A percentile compares a stretch with the other conserved stretches of the same genome.
phyloP scores from a whole-genome alignment of 495 filamentous ascomycete genomes.

The Lepidopterella palustris region DNA sequence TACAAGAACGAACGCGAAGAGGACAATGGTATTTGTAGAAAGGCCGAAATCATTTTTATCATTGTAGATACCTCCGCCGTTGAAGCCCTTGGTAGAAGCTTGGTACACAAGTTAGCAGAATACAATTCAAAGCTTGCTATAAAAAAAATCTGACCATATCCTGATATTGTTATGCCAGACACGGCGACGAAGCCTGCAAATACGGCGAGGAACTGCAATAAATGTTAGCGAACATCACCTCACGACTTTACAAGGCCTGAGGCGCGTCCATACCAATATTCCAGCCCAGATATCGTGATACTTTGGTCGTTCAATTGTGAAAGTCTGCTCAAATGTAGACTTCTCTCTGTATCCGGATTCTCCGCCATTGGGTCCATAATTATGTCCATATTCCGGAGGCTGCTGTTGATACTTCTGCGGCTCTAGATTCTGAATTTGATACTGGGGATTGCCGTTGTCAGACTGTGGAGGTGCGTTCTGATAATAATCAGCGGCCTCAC shows the following conservation, averaged over 20 bases:
- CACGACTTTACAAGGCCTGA: not conserved
- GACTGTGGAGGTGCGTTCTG: slow-evolving; percentile 8
- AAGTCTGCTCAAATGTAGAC: slow-evolving; percentile 67
- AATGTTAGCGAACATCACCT: slow-evolving; percentile 2
- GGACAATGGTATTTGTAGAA: slow-evolving; percentile 75
- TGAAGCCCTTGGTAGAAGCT: slow-evolving; percentile 48
- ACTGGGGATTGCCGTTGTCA: not conserved
- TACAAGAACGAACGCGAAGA: slow-evolving; percentile 70
- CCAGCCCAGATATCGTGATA: slow-evolving; percentile 87
- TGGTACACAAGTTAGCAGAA: not conserved
- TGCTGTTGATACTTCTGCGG: slow-evolving; percentile 11
- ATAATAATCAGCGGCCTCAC: slow-evolving; percentile 26
- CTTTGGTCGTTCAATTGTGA: slow-evolving; percentile 74
- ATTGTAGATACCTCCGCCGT: slow-evolving; percentile 68
- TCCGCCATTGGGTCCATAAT: slow-evolving; percentile 4
- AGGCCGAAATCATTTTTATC: slow-evolving; percentile 59
- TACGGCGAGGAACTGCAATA: slow-evolving; percentile 61
- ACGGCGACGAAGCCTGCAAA: slow-evolving; percentile 72
- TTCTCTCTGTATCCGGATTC: slow-evolving; percentile 34
- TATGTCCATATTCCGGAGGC: slow-evolving; percentile 17
- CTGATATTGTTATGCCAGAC: slow-evolving; percentile 67
- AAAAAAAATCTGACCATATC: slow-evolving; percentile 51
- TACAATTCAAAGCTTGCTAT: not conserved
- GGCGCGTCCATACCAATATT: slow-evolving; percentile 49
- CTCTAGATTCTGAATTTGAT: slow-evolving; percentile 11